phyloP scores from a whole-genome alignment of 1,284 basidiomycete species.

The Sporisorium reilianum region DNA sequence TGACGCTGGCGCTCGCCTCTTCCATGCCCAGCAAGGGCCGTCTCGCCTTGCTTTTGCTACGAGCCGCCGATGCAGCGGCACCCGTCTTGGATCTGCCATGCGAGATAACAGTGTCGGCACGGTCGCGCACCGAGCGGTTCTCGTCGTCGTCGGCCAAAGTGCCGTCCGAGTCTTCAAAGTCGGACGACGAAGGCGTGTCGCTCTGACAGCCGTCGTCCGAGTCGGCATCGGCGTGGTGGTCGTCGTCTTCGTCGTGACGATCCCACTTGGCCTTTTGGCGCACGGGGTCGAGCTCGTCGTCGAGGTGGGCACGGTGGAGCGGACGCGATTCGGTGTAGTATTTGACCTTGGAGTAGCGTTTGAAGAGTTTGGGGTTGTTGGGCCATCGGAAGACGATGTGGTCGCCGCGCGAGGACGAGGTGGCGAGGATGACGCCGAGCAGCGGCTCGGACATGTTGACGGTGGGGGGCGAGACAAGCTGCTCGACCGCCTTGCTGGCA shows the following conservation, averaged over 20 bases:
- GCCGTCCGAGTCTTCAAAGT: constrained; percentile 48
- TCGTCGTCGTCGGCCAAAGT: constrained; percentile 44
- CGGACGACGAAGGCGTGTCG: constrained; percentile 47
- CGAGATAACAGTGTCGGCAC: constrained; percentile 33
- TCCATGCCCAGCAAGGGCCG: constrained; percentile 26
- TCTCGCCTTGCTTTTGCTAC: constrained; percentile 36
- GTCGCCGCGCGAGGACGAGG: constrained; percentile 60
- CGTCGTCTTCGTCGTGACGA: constrained; percentile 43
- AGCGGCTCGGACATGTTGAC: constrained; percentile 49
- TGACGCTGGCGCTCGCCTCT: constrained; percentile 28
- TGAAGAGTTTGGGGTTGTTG: constrained; percentile 56
- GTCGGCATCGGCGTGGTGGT: constrained; percentile 20
- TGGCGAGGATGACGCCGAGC: constrained; percentile 64
- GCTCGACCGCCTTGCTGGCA: background rate
- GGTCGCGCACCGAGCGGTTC: constrained; percentile 23
- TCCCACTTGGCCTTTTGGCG: constrained; percentile 51
- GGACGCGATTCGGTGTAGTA: constrained; percentile 55
- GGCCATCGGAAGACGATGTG: constrained; percentile 67
- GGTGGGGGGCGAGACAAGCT: background rate
- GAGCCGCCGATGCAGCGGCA: constrained; percentile 8
- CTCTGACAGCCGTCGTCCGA: constrained; percentile 29
- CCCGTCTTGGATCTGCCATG: constrained; percentile 27
- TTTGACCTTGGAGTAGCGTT: constrained; percentile 58
- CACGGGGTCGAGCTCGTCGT: constrained; percentile 49
- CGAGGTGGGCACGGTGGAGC: constrained; percentile 11